A percentile compares a stretch with the other conserved stretches of the same genome.
Evolutionary conservation across 257 asterid species (phyloP).

Genomic region (Solanum bukasovii): DNA sequence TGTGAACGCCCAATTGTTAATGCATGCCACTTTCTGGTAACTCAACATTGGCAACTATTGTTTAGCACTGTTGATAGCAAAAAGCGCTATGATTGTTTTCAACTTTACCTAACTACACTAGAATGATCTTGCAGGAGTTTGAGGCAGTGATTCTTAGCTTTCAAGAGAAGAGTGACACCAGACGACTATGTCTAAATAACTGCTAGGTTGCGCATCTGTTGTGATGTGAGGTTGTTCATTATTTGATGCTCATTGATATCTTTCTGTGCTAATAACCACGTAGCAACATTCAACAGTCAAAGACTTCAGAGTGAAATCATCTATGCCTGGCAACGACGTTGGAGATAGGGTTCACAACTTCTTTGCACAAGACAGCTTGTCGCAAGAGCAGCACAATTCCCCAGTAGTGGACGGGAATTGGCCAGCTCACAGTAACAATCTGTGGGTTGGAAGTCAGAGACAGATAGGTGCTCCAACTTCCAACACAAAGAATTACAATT

Average conservation of each 20-base stretch:
- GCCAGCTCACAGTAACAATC: constrained; percentile 40
- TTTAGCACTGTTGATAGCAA: not conserved
- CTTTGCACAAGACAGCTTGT: constrained; percentile 63
- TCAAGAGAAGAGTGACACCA: not conserved
- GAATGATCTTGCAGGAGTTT: constrained; percentile 5
- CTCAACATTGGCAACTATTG: not conserved
- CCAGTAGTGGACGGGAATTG: constrained; percentile 45
- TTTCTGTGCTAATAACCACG: not conserved
- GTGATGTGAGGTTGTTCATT: not conserved
- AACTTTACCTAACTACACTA: not conserved
- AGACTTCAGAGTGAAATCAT: constrained; percentile 28
- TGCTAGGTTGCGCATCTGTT: not conserved
- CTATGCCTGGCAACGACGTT: constrained; percentile 93
- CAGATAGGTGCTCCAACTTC: constrained; percentile 32
- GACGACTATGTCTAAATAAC: not conserved
- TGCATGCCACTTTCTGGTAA: not conserved
- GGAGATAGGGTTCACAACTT: constrained; percentile 95
- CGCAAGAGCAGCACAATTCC: constrained; percentile 57
- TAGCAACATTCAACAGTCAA: not conserved
- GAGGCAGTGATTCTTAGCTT: not conserved
- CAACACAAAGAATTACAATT: constrained; percentile 24
- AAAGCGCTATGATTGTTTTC: not conserved
- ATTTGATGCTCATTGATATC: not conserved
- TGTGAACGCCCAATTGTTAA: not conserved
- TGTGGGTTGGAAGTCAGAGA: constrained; percentile 58